Conservation (phyloP, 371 early-diverging fungal genomes). For the Mucor circinelloides region DNA sequence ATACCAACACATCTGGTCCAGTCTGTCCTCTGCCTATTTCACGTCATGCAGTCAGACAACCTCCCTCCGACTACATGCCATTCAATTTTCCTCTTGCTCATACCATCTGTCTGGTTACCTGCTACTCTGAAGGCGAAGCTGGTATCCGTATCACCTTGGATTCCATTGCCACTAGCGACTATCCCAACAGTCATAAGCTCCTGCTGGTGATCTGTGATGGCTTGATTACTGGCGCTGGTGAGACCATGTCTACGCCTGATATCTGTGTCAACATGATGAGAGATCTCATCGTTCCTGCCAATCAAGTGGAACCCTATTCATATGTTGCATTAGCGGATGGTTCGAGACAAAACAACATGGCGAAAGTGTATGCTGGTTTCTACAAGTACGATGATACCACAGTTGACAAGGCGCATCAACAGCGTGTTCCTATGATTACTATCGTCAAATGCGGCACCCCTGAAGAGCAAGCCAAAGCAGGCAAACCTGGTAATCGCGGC, state of each 20-base stretch:
- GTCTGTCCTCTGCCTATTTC: conserved; percentile 47
- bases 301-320: conserved; percentile 68
- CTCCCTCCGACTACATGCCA: conserved; percentile 59
- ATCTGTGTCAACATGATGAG: conserved; percentile 85
- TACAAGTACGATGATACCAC: conserved; percentile 72
- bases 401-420: conserved; percentile 50
- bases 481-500: conserved; percentile 95
- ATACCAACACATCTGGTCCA: not conserved
- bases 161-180: conserved; percentile 91
- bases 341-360: conserved; percentile 92
- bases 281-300: conserved; percentile 66
- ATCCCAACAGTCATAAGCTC: conserved; percentile 89
- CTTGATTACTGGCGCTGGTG: conserved; percentile 82
- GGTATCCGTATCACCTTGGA: conserved; percentile 94
- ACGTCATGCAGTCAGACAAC: conserved; percentile 47
- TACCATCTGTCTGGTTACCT: conserved; percentile 81
- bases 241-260: conserved; percentile 80
- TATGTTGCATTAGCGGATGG: conserved; percentile 97
- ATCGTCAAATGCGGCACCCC: conserved; percentile 94
- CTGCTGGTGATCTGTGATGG: conserved; percentile 93
- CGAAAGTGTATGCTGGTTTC: conserved; percentile 91
- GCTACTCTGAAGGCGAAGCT: conserved; percentile 92
- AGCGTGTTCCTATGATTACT: conserved; percentile 82
- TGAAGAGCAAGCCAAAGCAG: conserved; percentile 64
- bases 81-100: conserved; percentile 75